Evolutionary conservation across 2,329 filamentous ascomycete species (phyloP), one percentile per base, ranked within the genome.

Genomic region (Ophiocordyceps robertsii): DNA sequence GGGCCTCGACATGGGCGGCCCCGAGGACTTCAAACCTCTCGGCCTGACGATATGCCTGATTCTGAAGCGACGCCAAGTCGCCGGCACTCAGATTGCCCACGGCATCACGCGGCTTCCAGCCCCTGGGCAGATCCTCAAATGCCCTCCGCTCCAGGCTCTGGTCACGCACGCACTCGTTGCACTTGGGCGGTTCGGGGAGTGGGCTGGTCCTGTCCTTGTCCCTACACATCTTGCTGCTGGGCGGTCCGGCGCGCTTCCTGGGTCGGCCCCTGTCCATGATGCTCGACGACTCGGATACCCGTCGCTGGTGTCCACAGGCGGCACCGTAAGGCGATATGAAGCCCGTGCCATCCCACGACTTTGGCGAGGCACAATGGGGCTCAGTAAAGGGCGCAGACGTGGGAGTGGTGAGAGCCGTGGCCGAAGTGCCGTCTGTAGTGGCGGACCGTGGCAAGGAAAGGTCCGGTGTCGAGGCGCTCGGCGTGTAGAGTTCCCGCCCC

Each of bases 1-100:
- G 67, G 16, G 66, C 64, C 40, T 82, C 77, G 13, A 83, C 79
- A 48, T 83, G 77, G 24, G 73, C 71, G 41, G 69, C 67, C 38
- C 63, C 66, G 19, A 84, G 66, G n/a, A 84, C 69, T 57, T 82
- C 77, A 47, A 83, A 84, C 29, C 75, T 67, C 32, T 72, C 66
- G 0, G 73, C 75, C 54, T 82, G 78, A 29, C 74, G 72, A 32
- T 76, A 60, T 1, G 80, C 79, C 53, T 82, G 78, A 48, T 68
- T 70, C 44, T 75, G 70, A 19, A 84, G 59, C 4, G 64, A 60
- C 10, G 58, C 57, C 13, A 76, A 55, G 43, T 82, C 77, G 2
- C 56, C 52, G 8, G 63, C 52, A 12, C 65, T 65, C 16, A 82
- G 53, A 38, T 66, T 64, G 29, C 60, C 61, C 0, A 58, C 49